Base-by-base conservation (phyloP, 805 yeast species). In the Metschnikowia kunwiensis region DNA sequence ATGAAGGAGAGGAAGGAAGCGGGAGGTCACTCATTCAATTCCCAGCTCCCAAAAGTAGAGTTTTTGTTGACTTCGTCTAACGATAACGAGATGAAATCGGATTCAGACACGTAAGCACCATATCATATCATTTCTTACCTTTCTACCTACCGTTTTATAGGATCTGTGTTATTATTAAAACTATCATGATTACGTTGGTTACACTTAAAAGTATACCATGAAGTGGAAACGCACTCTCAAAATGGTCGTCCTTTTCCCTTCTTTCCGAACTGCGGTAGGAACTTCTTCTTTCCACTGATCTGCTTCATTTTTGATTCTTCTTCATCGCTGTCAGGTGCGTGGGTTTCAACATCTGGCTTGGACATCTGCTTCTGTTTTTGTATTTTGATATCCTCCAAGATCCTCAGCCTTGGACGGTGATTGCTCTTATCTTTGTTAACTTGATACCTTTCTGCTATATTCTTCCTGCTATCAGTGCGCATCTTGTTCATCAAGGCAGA, bases 401-500 rank as follows among this genome's bases (percentile, higher is more conserved):
- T 34, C 13, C 31, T 28, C 46, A 44, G 43, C 12, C 36, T 37
- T 3, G 24, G 26, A 7, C 27, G 30, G n/a, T 23, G 20, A 6
- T 27, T 29, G 5, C 12, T 5, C 16, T 17, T 22, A 9, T 10
- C 35, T 18, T 36, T 36, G 11, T 23, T 16, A 3, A 36, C 31
- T n/a, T 27, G 34, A 18, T 27, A 23, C 20, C 30, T 34, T 15
- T 31, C 32, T 3, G 19, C 11, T 15, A 41, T 24, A 17, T 41
- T 50, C 9, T 45, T 45, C 25, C 66, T 36, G 14, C 39, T 51
- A 3, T 48, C 46, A 24, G 56, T 51, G 27, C 69, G 53, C 56
- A 64, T 52, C 34, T 52, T 60, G 42, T 66, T 64, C 58, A 64
- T 51, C 34, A 68, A 55, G 5, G 70, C 64, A 11, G 51, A 38